Conservation (phyloP, 257 asterid species). For the Salvia rosmarinus region DNA sequence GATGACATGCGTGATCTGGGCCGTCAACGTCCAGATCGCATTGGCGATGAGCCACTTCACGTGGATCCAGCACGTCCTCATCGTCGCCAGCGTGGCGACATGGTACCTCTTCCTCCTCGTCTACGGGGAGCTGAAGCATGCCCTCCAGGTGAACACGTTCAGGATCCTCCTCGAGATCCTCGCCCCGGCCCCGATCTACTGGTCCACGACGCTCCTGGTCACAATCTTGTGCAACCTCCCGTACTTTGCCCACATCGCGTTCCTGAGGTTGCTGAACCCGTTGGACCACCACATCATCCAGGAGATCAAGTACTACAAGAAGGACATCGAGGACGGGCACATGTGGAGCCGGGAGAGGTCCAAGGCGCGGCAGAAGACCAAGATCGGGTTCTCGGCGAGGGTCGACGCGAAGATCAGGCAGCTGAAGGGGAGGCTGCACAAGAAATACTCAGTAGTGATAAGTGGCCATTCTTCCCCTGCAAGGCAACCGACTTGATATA, state of each 20-base stretch:
- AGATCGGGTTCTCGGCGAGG: constrained; percentile 87
- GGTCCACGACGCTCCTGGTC: constrained; percentile 79
- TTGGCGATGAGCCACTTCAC: constrained; percentile 93
- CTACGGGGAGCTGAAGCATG: constrained; percentile 57
- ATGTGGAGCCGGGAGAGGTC: constrained; percentile 89
- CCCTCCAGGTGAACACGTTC: constrained; percentile 53
- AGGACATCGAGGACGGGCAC: constrained; percentile 75
- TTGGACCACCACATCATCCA: constrained; percentile 95
- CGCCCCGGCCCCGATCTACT: constrained; percentile 87
- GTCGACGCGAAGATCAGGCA: constrained; percentile 92
- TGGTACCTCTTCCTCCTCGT: constrained; percentile 83
- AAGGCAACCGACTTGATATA: constrained; percentile 18
- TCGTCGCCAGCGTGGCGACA: constrained; percentile 65
- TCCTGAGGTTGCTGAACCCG: constrained; percentile 78
- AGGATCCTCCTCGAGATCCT: constrained; percentile 64
- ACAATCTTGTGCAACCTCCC: constrained; percentile 74
- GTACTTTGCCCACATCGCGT: constrained; percentile 75
- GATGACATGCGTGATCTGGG: constrained; percentile 95
- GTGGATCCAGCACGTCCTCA: constrained; percentile 82
- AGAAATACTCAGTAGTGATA: constrained; percentile 58
- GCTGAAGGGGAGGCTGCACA: constrained; percentile 68
- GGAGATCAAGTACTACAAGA: constrained; percentile 80
- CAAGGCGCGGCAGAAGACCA: constrained; percentile 74
- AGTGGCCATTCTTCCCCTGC: constrained; percentile 26
- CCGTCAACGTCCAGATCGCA: constrained; percentile 87